These are phyloP conservation scores for Trametes hirsuta DNA, from an alignment of 1,284 basidiomycete species.

Conservation along the genomic window DNA sequence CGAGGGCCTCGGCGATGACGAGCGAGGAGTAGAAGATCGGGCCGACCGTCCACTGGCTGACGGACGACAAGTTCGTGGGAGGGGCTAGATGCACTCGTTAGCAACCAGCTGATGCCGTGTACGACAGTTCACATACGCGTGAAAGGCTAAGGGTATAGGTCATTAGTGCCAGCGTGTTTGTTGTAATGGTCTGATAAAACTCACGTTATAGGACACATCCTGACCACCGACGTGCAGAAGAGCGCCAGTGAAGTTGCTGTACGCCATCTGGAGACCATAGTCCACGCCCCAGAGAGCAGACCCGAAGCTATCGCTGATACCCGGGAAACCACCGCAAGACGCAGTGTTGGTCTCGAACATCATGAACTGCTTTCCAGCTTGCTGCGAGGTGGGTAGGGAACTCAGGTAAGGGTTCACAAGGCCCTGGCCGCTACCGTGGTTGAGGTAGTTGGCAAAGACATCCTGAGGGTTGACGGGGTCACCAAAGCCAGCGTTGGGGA, in stretches of 20 bases:
- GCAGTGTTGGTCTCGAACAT: conserved; percentile 64
- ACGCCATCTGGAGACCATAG: conserved; percentile 65
- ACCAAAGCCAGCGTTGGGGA: conserved; percentile 26
- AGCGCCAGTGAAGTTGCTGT: conserved; percentile 58
- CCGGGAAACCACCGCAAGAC: conserved; percentile 58
- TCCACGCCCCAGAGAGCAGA: conserved; percentile 75
- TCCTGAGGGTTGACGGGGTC: conserved; percentile 46
- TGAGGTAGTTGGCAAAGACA: conserved; percentile 58
- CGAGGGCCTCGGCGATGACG: conserved; percentile 69
- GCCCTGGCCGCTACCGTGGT: conserved; percentile 50
- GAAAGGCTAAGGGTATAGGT: conserved; percentile 37
- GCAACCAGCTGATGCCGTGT: neutral
- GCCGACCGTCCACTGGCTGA: conserved; percentile 65
- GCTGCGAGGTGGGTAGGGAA: conserved; percentile 46
- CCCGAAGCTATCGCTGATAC: conserved; percentile 62
- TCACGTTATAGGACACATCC: conserved; percentile 65
- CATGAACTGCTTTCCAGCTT: conserved; percentile 45
- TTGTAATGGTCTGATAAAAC: conserved; percentile 22
- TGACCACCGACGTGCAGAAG: conserved; percentile 69
- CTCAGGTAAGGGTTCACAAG: conserved; percentile 55
- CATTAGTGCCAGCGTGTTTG: neutral
- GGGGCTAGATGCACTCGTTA: conserved; percentile 43
- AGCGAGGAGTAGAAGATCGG: conserved; percentile 73
- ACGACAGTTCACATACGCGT: conserved; percentile 42
- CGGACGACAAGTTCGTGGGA: conserved; percentile 60